Base-by-base conservation (phyloP, 2,329 filamentous ascomycete genomes). In the Triangularia setosa region DNA sequence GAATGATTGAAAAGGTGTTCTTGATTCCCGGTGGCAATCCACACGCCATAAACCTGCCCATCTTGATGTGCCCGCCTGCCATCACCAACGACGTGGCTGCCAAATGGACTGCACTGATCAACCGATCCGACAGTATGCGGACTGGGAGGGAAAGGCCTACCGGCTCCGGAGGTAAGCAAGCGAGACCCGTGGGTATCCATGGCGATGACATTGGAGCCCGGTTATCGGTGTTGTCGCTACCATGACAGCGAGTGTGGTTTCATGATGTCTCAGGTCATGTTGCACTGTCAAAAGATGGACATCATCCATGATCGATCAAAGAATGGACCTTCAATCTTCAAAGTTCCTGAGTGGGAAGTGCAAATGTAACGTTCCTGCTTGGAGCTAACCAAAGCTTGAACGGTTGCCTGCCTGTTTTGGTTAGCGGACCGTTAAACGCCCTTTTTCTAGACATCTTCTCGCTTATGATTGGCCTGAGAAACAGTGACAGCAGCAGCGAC, bases 221-320 rank as follows among this genome's bases (percentile, higher is more conserved):
- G 33, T 40, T 40, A 40, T 40, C 33, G 60, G 64, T 27, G 33
- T 60, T 23, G 65, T 60, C 11, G 56, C 56, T 48, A 40, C 61
- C 54, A 77, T 73, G 71, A 64, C 64, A 65, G 70, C 70, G 7
- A 69, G 67, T 70, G 72, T 72, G 12, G 55, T 68, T 18, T 16
- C 56, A 59, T 60, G 58, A 24, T 60, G 58, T 30, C 58, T 48
- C 58, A 60, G 23, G 58, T 40, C 40, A 60, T 48, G 58, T 60
- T 60, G 58, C 58, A 60, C 59, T 12, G 30, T 52, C 35, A 28
- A 59, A 14, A 53, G 27, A 23, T 24, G 18, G 30, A 14, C 8
- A 53, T 53, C 48, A 53, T 23, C 8, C 24, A 25, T 16, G 48
- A 53, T 53, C 7, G 9, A 23, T n/a, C 8, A 23, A 48, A 18